Conservation (phyloP, 1,284 basidiomycete genomes). For the Puccinia horiana region DNA sequence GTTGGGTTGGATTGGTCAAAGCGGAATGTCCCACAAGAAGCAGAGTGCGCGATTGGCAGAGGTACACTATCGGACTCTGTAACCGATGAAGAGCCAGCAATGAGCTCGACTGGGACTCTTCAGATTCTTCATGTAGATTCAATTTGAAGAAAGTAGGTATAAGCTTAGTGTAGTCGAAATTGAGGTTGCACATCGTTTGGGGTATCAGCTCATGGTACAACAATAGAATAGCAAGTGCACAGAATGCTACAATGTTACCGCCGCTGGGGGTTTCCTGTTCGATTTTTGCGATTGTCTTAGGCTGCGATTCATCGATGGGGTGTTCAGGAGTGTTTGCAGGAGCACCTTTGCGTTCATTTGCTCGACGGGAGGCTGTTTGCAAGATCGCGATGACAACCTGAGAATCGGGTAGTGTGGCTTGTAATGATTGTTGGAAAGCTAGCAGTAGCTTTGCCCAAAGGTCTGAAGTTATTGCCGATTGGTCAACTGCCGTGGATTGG, state of each 20-base stretch:
- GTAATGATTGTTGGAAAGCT: constrained; percentile 29
- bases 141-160: constrained; percentile 40
- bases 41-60: constrained; percentile 42
- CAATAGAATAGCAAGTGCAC: constrained; percentile 27
- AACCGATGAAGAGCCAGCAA: not conserved
- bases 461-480: not conserved
- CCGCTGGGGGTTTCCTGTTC: not conserved
- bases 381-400: constrained; percentile 46
- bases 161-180: constrained; percentile 47
- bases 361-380: constrained; percentile 19
- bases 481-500: not conserved
- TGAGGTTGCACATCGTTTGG: constrained; percentile 26
- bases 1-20: constrained; percentile 28
- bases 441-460: constrained; percentile 30
- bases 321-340: not conserved
- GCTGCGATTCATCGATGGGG: not conserved
- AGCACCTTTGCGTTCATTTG: constrained; percentile 13
- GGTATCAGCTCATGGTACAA: constrained; percentile 44
- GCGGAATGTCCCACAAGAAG: constrained; percentile 41
- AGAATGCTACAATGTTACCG: constrained; percentile 34
- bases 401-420: constrained; percentile 38
- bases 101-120: constrained; percentile 7
- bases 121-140: not conserved
- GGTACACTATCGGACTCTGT: constrained; percentile 32
- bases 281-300: not conserved